These are phyloP conservation scores for Penicillium olsonii DNA, from an alignment of 2,329 filamentous ascomycete genomes.

Conservation along the genomic window DNA sequence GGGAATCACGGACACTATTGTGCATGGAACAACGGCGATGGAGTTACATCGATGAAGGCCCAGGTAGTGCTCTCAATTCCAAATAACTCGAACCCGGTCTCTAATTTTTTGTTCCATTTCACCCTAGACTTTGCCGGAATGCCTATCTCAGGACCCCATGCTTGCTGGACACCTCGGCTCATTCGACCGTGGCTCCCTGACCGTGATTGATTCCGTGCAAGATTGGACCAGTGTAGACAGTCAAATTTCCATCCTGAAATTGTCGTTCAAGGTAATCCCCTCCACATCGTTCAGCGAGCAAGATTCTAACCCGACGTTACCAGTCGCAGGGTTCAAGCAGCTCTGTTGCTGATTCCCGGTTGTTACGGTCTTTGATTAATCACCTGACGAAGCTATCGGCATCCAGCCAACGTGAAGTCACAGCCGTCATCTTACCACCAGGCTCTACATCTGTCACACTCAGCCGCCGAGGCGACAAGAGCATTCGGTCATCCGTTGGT, in stretches of 20 bases:
- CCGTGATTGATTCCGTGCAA: slow-evolving; percentile 42
- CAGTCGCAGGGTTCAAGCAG: slow-evolving; percentile 12
- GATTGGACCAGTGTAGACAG: slow-evolving; percentile 30
- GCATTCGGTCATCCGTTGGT: not conserved
- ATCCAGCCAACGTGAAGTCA: slow-evolving; percentile 57
- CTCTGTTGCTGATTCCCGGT: slow-evolving; percentile 40
- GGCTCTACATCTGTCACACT: slow-evolving; percentile 30
- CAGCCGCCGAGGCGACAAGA: slow-evolving; percentile 1
- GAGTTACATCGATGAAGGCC: slow-evolving; percentile 2
- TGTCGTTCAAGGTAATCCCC: slow-evolving; percentile 37
- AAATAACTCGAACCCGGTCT: not conserved
- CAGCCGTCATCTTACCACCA: slow-evolving; percentile 53
- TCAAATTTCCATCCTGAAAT: slow-evolving; percentile 22
- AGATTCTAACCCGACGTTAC: slow-evolving; percentile 13
- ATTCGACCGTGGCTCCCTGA: slow-evolving; percentile 18
- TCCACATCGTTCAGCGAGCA: not conserved
- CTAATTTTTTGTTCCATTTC: not conserved
- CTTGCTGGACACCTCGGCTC: slow-evolving; percentile 13
- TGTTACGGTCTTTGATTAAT: slow-evolving; percentile 48
- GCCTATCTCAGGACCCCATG: slow-evolving; percentile 22
- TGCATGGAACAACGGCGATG: slow-evolving; percentile 11
- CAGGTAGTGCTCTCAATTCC: slow-evolving; percentile 11
- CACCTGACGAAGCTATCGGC: slow-evolving; percentile 52
- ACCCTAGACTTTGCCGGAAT: slow-evolving; percentile 21
- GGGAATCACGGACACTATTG: slow-evolving; percentile 13